Base-by-base conservation (phyloP, 2,329 filamentous ascomycete species). In the Claviceps cyperi region DNA sequence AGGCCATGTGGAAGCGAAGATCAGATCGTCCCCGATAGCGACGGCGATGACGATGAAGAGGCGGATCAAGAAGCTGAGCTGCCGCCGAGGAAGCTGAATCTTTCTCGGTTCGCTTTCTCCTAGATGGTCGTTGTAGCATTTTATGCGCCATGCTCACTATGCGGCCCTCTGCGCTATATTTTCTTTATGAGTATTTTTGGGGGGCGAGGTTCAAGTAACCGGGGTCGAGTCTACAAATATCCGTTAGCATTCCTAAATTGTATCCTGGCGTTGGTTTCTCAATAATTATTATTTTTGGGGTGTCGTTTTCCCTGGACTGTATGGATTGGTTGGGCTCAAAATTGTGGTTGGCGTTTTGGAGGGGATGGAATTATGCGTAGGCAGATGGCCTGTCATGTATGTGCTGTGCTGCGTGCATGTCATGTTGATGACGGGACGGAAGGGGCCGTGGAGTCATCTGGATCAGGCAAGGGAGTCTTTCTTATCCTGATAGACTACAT, bases 1-100 rank as follows among this genome's bases (percentile, higher is more conserved):
- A 59, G 57, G 48, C 52, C 65, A 15, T 60, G 60, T 47, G 77
- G 77, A 14, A 80, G 77, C 56, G 77, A 81, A 58, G 77, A 81
- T 51, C 68, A 76, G 50, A 71, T 80, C 53, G 62, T 75, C 14
- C 71, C 72, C 24, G 74, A 74, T 58, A 77, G 74, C 53, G 73
- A 75, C 52, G 71, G 57, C 17, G 73, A 75, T 52, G 73, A 75
- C 51, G 71, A 57, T 17, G 73, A 32, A 32, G 28, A 75, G 50
- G 66, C 67, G 17, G 70, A 72, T 6, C 60, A 62, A 9, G 69
- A 71, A 36, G 55, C 60, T 2, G 62, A 63, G 3, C 54, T 54
- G 7, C 56, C 57, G 1, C 55, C 62, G 6, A 65, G 55, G 46
- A 68, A 65, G 40, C 58, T 77, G 22, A 63, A 78, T 52, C 61